phyloP scores from a whole-genome alignment of 2,329 filamentous ascomycete species.

The Diaporthe sp. region DNA sequence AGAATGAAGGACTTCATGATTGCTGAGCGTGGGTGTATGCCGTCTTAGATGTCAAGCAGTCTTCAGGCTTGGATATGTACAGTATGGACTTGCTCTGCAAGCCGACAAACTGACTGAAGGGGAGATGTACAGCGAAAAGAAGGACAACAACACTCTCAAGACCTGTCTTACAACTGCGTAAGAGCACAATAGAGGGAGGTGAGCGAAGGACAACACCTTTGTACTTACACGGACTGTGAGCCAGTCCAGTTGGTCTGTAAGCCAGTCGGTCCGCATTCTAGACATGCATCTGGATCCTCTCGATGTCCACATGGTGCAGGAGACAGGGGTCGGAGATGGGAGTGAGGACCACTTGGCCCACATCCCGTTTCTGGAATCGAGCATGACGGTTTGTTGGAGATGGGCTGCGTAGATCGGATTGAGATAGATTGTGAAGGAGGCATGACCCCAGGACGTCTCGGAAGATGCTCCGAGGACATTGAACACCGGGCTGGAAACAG shows the following conservation, averaged over 20 bases:
- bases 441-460: neutral
- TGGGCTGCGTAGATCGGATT: neutral
- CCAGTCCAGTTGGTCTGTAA: neutral
- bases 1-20: constrained; percentile 17
- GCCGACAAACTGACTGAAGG: neutral
- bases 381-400: neutral
- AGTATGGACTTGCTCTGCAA: constrained; percentile 1
- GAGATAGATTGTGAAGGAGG: constrained; percentile 16
- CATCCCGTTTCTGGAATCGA: constrained; percentile 4
- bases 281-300: neutral
- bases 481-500: neutral
- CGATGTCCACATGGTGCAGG: neutral
- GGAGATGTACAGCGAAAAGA: neutral
- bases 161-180: neutral
- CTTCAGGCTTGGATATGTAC: neutral
- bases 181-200: neutral
- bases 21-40: neutral
- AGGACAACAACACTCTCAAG: neutral
- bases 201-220: neutral
- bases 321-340: constrained; percentile 19
- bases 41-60: neutral
- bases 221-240: constrained; percentile 18
- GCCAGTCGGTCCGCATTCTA: neutral
- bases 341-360: constrained; percentile 19
- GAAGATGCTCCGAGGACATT: neutral